These are phyloP conservation scores for Rhodamnia argentea DNA, from an alignment of 345 rosid species.

Conservation along the genomic window DNA sequence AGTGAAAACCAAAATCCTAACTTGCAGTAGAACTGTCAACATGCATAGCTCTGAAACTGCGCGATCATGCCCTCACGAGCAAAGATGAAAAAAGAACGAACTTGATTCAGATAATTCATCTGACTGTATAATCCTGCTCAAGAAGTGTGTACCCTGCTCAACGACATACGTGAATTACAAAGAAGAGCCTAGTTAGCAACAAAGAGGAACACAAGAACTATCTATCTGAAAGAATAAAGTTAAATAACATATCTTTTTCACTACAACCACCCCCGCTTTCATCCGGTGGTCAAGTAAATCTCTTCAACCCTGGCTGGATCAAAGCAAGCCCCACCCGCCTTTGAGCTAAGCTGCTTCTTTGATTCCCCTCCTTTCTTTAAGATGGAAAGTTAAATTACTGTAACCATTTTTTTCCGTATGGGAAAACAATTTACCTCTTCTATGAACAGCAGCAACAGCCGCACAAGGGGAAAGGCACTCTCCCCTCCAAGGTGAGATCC, in stretches of 20 bases:
- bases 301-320: background rate
- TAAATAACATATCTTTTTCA: background rate
- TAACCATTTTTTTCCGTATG: background rate
- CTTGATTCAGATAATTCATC: background rate
- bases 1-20: background rate
- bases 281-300: background rate
- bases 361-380: background rate
- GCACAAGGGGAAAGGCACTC: background rate
- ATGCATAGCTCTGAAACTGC: background rate
- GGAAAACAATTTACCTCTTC: background rate
- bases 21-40: background rate
- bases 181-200: background rate
- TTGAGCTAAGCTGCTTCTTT: background rate
- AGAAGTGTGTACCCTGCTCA: background rate
- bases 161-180: background rate
- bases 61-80: background rate
- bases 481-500: background rate
- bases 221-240: background rate
- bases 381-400: background rate
- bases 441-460: background rate
- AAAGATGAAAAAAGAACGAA: background rate
- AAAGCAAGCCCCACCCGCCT: background rate
- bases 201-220: background rate
- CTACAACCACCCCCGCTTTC: background rate
- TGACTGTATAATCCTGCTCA: background rate